phyloP scores from a whole-genome alignment of 106 monocot species.

The Dendrobium chrysotoxum region DNA sequence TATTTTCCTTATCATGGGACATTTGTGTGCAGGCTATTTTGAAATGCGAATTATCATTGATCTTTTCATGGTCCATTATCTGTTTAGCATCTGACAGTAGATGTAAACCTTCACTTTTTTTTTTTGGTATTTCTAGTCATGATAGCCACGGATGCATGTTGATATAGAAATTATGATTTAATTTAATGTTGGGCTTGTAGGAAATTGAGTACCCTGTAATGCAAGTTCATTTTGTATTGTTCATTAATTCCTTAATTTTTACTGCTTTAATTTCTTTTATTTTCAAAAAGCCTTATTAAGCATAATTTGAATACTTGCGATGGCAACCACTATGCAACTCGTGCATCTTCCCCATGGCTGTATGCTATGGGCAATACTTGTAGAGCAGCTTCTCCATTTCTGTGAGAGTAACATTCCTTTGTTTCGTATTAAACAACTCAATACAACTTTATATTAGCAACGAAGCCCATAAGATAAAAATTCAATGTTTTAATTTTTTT shows the following conservation, averaged over 20 bases:
- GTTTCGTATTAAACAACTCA: not conserved
- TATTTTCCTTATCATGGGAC: not conserved
- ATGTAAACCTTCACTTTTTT: not conserved
- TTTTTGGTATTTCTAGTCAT: not conserved
- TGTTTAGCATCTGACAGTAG: not conserved
- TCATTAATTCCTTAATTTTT: not conserved
- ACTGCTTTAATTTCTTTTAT: not conserved
- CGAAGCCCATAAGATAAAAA: not conserved
- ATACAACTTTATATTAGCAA: not conserved
- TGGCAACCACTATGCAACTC: not conserved
- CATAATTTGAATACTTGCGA: not conserved
- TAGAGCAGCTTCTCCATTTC: not conserved
- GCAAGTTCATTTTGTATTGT: not conserved
- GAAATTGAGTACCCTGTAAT: not conserved
- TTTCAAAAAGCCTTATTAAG: not conserved
- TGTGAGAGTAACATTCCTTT: not conserved
- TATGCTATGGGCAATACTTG: not conserved
- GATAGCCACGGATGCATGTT: not conserved
- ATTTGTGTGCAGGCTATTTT: not conserved
- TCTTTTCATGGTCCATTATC: not conserved
- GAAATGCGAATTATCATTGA: not conserved
- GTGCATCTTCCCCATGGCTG: not conserved
- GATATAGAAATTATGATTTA: not conserved
- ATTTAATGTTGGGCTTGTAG: not conserved
- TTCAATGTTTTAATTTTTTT: not conserved